These are phyloP conservation scores for Avena eriantha DNA, from an alignment of 176 grass and related monocot genomes.

Conservation along the genomic window DNA sequence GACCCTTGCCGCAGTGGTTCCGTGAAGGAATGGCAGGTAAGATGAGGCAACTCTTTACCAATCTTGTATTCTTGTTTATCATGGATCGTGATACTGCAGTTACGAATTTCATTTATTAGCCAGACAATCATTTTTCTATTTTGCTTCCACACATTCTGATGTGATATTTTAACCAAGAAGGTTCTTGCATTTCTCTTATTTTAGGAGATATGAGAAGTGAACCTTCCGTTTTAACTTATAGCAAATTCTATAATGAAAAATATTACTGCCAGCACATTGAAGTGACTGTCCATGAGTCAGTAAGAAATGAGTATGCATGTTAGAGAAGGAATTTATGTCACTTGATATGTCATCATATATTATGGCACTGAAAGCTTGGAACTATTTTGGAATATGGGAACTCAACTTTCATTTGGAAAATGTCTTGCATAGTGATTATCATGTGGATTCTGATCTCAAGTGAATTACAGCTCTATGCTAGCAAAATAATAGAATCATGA, in stretches of 20 bases:
- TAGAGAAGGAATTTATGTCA: background rate
- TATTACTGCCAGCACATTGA: background rate
- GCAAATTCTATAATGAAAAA: background rate
- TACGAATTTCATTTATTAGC: constrained; percentile 12
- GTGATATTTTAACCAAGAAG: background rate
- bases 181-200: background rate
- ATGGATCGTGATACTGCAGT: background rate
- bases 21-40: constrained; percentile 99
- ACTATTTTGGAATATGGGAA: no score
- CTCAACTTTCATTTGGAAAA: background rate
- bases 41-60: constrained; percentile 7
- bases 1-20: constrained; percentile 88
- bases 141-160: background rate
- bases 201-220: background rate
- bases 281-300: background rate
- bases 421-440: background rate
- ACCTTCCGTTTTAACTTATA: background rate
- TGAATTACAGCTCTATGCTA: background rate
- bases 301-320: background rate
- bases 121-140: background rate
- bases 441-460: constrained; percentile 25
- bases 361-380: background rate
- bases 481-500: no score
- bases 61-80: constrained; percentile 22
- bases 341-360: background rate